These are phyloP conservation scores for Prunus mume DNA, from an alignment of 306 rosid genomes.

Conservation along the genomic window DNA sequence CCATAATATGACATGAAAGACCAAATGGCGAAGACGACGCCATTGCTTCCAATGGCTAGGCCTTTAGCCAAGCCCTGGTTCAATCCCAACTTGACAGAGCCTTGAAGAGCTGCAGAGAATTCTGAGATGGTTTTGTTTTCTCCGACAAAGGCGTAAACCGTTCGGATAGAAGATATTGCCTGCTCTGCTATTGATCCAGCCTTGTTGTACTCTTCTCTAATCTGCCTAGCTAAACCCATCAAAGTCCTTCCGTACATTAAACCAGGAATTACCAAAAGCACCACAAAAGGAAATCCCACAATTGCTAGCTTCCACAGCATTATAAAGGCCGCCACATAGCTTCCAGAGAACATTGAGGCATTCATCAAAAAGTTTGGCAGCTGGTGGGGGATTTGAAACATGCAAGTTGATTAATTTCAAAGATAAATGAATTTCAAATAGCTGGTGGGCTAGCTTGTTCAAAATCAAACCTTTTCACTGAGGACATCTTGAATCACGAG, in stretches of 20 bases:
- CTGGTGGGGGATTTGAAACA: constrained; percentile 23
- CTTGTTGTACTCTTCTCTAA: constrained; percentile 60
- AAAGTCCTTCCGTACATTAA: constrained; percentile 74
- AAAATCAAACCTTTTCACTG: constrained; percentile 71
- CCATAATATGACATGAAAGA: constrained; percentile 78
- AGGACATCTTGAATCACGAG: constrained; percentile 77
- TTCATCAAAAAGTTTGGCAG: constrained; percentile 83
- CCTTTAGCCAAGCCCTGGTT: constrained; percentile 91
- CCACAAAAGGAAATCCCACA: constrained; percentile 73
- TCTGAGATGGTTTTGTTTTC: constrained; percentile 63
- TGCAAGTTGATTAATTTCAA: not conserved
- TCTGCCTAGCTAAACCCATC: constrained; percentile 64
- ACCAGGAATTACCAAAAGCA: constrained; percentile 75
- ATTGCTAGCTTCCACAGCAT: constrained; percentile 73
- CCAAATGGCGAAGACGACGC: constrained; percentile 83
- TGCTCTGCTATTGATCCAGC: constrained; percentile 83
- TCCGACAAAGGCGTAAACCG: constrained; percentile 81
- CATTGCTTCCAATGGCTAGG: constrained; percentile 86
- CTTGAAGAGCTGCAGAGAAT: constrained; percentile 68
- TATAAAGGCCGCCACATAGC: constrained; percentile 66
- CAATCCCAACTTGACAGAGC: constrained; percentile 64
- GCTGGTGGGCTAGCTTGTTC: not conserved
- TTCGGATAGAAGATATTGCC: constrained; percentile 77
- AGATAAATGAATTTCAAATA: not conserved
- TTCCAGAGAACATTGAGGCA: constrained; percentile 54